Percentiles rank a stretch among this genome's conserved stretches.
Evolutionary conservation across 2,329 filamentous ascomycete genomes (phyloP).

Genomic region (Trichothecium roseum): DNA sequence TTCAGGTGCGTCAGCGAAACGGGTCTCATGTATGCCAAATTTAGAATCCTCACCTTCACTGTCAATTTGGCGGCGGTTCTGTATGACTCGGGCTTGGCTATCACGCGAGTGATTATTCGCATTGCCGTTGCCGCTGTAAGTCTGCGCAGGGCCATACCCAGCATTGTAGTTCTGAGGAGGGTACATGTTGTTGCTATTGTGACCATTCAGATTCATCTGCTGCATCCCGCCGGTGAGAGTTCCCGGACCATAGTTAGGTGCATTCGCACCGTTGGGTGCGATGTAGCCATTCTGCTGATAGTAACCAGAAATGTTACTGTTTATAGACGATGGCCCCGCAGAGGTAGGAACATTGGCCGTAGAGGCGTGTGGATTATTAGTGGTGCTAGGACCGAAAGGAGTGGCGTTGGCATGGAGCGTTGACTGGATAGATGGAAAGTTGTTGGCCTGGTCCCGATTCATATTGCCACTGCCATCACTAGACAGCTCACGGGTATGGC

Average conservation of each 20-base stretch:
- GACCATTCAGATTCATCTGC: slow-evolving; percentile 46
- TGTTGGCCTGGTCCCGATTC: slow-evolving; percentile 32
- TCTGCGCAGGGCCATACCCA: slow-evolving; percentile 41
- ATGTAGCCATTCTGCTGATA: slow-evolving; percentile 11
- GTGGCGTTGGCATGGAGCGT: slow-evolving; percentile 70
- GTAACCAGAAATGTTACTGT: slow-evolving; percentile 22
- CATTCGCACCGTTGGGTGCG: slow-evolving; percentile 8
- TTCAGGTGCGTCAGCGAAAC: slow-evolving; percentile 13
- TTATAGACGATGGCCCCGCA: slow-evolving; percentile 11
- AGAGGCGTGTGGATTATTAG: slow-evolving; percentile 16
- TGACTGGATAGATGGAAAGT: slow-evolving; percentile 55
- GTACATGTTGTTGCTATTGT: slow-evolving; percentile 34
- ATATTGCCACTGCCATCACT: slow-evolving; percentile 30
- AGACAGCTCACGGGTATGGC: slow-evolving; percentile 65
- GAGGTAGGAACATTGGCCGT: slow-evolving; percentile 14
- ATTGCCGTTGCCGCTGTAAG: slow-evolving; percentile 29
- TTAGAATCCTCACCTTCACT: slow-evolving; percentile 47
- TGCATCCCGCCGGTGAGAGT: slow-evolving; percentile 61
- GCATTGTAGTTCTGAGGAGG: slow-evolving; percentile 43
- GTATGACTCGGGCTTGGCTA: slow-evolving; percentile 65
- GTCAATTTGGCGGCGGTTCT: slow-evolving; percentile 64
- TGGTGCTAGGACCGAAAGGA: slow-evolving; percentile 59
- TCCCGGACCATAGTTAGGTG: slow-evolving; percentile 29
- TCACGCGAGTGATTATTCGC: slow-evolving; percentile 48
- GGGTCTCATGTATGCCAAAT: not conserved